Base-by-base conservation (phyloP, 2,329 filamentous ascomycete species). In the Coniochaeta sp. region DNA sequence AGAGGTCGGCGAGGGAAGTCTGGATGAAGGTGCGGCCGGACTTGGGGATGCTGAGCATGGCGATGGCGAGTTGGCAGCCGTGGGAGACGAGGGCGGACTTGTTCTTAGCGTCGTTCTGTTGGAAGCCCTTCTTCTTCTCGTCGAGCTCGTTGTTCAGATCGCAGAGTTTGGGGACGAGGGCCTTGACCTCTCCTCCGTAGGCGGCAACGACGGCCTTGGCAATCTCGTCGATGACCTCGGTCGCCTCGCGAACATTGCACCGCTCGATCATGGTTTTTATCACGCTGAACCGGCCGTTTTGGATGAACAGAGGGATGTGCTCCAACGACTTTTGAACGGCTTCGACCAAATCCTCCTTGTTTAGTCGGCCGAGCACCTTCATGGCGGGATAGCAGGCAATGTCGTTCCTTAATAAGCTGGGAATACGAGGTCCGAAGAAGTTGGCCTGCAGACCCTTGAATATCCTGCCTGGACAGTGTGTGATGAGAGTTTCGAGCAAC, bases 341-440 rank as follows among this genome's bases (percentile, higher is more conserved):
- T 51, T 82, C 81, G 38, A 85, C 76, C 8, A 99, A 76, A 62
- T 96, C 91, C 54, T 96, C 90, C 63, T 89, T 91, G 66, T 89
- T 86, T 10, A 97, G 75, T 51, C 94, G 82, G 64, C 90, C 88
- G 40, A 99, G 73, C 3, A 95, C 84, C 53, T 84, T 82, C 58
- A 91, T 87, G 18, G 90, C 89, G 1, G 95, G 87, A 63, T 96
- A 97, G 22, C 84, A 87, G 6, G 94, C 91, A 48, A 91, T 87
- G 60, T 95, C 91, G 65, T 97, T 97, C 53, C 91, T 86, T 6
- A 92, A 82, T 53, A 96, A 79, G 33, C 83, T 87, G 20, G 85
- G 83, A 60, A 97, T 87, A 24, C 90, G 82, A 13, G 87, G 84
- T 55, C 85, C 86, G 67, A 97, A 87, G 57, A 91, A 82, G 58